Conservation (phyloP, 2,329 filamentous ascomycete genomes). For the Huntiella abstrusa region DNA sequence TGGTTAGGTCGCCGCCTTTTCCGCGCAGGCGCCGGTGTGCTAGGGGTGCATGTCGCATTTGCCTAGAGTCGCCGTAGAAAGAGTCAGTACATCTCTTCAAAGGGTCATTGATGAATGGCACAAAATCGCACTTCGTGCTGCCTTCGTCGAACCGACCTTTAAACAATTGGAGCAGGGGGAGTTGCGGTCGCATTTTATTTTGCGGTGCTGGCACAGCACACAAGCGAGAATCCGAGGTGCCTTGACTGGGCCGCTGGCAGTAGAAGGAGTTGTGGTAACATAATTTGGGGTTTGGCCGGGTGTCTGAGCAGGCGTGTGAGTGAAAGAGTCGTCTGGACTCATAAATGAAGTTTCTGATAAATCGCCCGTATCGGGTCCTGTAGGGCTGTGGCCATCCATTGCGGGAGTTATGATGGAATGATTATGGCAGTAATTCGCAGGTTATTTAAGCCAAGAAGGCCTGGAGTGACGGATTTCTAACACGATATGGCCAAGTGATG, state of each 20-base stretch:
- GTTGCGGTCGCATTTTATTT: constrained; percentile 42
- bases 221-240: constrained; percentile 31
- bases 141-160: constrained; percentile 26
- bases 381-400: constrained; percentile 6
- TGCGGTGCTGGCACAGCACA: constrained; percentile 40
- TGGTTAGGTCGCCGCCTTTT: constrained; percentile 41
- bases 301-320: constrained; percentile 6
- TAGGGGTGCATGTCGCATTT: constrained; percentile 39
- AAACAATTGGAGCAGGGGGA: constrained; percentile 41
- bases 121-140: background rate
- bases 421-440: too few species aligned
- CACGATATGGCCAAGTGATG: too few species aligned
- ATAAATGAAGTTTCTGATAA: constrained; percentile 2
- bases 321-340: constrained; percentile 4
- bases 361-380: constrained; percentile 1
- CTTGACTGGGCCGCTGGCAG: constrained; percentile 17
- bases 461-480: too few species aligned
- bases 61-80: constrained; percentile 21
- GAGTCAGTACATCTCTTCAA: constrained; percentile 6
- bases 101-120: background rate
- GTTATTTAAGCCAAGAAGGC: too few species aligned
- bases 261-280: constrained; percentile 2
- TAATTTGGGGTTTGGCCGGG: background rate
- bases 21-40: constrained; percentile 38
- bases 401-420: background rate